Conservation (phyloP, 108 stramenopile species). For the Skeletonema menzelii region DNA sequence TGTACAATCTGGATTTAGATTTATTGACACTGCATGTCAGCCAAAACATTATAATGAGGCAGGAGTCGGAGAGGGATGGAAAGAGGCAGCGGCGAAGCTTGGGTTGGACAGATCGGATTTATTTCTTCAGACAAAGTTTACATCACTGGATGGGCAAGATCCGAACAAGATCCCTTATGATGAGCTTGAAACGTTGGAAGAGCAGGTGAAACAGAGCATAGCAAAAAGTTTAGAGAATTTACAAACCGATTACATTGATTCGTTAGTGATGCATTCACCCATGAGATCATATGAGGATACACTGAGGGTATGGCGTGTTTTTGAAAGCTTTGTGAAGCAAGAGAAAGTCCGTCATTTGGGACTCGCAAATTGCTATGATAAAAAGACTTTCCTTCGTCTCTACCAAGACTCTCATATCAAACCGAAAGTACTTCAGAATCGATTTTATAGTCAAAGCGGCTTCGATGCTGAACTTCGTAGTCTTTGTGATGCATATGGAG, state of each 20-base stretch:
- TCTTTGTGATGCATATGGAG: slow-evolving; percentile 43
- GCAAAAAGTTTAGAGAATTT: slow-evolving; percentile 69
- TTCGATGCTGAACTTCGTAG: slow-evolving; percentile 79
- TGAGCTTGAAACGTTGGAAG: slow-evolving; percentile 41
- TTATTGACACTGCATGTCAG: slow-evolving; percentile 94
- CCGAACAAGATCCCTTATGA: slow-evolving; percentile 84
- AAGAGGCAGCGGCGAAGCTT: slow-evolving; percentile 46
- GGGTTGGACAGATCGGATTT: slow-evolving; percentile 60
- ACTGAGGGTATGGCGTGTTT: slow-evolving; percentile 64
- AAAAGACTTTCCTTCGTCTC: slow-evolving; percentile 17
- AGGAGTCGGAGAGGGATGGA: slow-evolving; percentile 75
- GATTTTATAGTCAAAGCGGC: slow-evolving; percentile 71
- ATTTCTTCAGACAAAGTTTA: slow-evolving; percentile 92
- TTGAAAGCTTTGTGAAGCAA: slow-evolving; percentile 71
- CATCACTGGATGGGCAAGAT: slow-evolving; percentile 80
- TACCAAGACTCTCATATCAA: slow-evolving; percentile 71
- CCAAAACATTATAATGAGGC: slow-evolving; percentile 91
- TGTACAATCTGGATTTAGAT: slow-evolving; percentile 81
- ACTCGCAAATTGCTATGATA: slow-evolving; percentile 73
- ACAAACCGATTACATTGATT: slow-evolving; percentile 82
- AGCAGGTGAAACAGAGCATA: slow-evolving; percentile 70
- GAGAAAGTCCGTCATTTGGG: slow-evolving; percentile 72
- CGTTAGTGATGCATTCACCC: slow-evolving; percentile 70
- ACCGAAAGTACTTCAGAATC: slow-evolving; percentile 85
- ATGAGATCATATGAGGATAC: slow-evolving; percentile 49